Evolutionary conservation across 495 filamentous ascomycete genomes (phyloP).

Genomic region (Talaromyces stipitatus): DNA sequence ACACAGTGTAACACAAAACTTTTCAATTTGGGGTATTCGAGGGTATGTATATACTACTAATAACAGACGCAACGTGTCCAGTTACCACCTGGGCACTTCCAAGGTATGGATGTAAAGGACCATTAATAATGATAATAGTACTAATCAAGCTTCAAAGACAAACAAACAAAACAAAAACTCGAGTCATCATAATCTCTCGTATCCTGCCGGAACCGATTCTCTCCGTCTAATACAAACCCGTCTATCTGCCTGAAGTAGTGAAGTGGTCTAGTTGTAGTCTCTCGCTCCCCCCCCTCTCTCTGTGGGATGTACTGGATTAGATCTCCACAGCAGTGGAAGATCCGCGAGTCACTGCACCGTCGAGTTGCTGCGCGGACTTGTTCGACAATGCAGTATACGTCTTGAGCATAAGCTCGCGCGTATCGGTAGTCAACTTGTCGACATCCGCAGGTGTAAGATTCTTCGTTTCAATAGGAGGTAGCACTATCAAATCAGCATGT

Average conservation of each 20-base stretch:
- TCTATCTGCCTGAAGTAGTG: neutral
- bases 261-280: neutral
- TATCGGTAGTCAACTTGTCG: constrained; percentile 62
- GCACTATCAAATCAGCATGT: constrained; percentile 39
- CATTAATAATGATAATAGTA: neutral
- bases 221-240: neutral
- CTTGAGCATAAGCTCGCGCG: constrained; percentile 71
- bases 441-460: constrained; percentile 74
- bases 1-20: neutral
- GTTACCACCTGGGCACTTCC: too few species aligned
- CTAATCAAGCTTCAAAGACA: neutral
- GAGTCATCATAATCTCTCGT: neutral
- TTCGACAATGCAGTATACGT: constrained; percentile 59
- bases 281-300: neutral
- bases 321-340: constrained; percentile 34
- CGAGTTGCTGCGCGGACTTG: constrained; percentile 14
- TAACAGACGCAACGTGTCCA: neutral
- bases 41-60: neutral
- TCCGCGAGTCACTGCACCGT: constrained; percentile 16
- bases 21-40: neutral
- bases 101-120: neutral
- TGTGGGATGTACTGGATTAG: constrained; percentile 10
- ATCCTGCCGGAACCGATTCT: neutral
- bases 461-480: constrained; percentile 79
- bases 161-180: neutral